Base-by-base conservation (phyloP, 768 basidiomycete genomes). In the Pleurotus pulmonarius region DNA sequence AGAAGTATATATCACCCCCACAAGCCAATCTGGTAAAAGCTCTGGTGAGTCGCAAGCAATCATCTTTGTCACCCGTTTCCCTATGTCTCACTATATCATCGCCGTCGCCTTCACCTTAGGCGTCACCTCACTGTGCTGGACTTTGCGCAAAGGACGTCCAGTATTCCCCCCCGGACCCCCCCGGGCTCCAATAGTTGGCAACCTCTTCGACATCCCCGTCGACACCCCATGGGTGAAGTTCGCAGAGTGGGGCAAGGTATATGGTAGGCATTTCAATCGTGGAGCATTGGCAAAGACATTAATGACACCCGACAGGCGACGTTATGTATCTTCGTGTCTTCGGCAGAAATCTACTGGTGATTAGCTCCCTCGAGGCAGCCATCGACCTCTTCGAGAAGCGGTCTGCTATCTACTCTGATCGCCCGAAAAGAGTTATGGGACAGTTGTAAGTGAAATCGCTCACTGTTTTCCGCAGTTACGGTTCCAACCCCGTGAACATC, bases 311-410 rank as follows among this genome's bases (percentile, higher is more conserved):
- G n/a, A n/a, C 63, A 67, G 63, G 54, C 18, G 64, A 63, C 43
- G 55, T 67, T 38, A 56, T 77, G 40, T 73, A 72, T 57, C 52
- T 74, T 29, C 64, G 69, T 20, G 60, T 73, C 12, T 64, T 75
- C 20, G 76, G 75, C 16, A 63, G 70, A 18, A 63, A 65, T 0
- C 67, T 75, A 37, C 62, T 80, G 24, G 59, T 79, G 18, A 65
- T 80, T 41, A 79, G 73, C 58, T 75, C 76, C 1, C 60, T 68
- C 47, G 66, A 73, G 20, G 68, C 72, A 8, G 68, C 70, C 7
- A 67, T 60, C 18, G 77, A 80, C n/a, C 65, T 81, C 16, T 67
- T 81, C 15, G 76, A 80, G 26, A 73, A 71, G 34, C 71, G 76
- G 5, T 78, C 78, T 5, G 63, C 69, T 51, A 74, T 72, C 29